phyloP scores from a whole-genome alignment of 2,329 filamentous ascomycete species.

The Boeremia exigua region DNA sequence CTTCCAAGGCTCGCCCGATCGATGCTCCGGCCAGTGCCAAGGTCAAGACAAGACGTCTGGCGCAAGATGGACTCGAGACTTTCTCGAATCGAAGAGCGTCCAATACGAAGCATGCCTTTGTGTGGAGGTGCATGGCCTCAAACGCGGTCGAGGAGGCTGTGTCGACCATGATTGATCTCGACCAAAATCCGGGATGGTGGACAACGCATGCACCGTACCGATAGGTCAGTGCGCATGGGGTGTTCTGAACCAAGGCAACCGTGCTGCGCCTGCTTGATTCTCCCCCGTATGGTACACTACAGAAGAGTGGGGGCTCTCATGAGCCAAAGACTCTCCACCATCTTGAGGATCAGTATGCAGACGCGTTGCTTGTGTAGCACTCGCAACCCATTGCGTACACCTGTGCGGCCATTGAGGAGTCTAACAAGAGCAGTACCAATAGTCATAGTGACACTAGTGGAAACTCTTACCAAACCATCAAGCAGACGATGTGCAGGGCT shows the following conservation, averaged over 20 bases:
- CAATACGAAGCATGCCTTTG: not conserved
- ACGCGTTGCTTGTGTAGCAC: not conserved
- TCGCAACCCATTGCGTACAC: not conserved
- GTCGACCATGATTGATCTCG: not conserved
- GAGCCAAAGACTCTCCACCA: not conserved
- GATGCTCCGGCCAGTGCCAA: not conserved
- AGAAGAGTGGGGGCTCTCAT: constrained; percentile 4
- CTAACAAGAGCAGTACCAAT: not conserved
- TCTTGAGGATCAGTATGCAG: not conserved
- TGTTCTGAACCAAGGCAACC: not conserved
- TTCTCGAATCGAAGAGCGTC: not conserved
- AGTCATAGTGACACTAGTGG: constrained; percentile 3
- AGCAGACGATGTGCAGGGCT: not conserved
- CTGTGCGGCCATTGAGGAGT: not conserved
- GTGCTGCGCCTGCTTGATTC: not conserved
- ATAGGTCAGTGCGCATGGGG: not conserved
- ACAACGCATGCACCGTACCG: not conserved
- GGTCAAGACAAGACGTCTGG: not conserved
- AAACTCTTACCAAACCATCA: not conserved
- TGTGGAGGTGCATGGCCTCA: not conserved
- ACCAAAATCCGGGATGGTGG: constrained; percentile 12
- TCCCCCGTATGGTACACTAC: not conserved
- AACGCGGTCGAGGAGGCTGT: not conserved
- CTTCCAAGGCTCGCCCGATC: not conserved
- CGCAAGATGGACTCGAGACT: not conserved